These are phyloP conservation scores for Lipomyces orientalis DNA, from an alignment of 805 yeast genomes.

Conservation along the genomic window DNA sequence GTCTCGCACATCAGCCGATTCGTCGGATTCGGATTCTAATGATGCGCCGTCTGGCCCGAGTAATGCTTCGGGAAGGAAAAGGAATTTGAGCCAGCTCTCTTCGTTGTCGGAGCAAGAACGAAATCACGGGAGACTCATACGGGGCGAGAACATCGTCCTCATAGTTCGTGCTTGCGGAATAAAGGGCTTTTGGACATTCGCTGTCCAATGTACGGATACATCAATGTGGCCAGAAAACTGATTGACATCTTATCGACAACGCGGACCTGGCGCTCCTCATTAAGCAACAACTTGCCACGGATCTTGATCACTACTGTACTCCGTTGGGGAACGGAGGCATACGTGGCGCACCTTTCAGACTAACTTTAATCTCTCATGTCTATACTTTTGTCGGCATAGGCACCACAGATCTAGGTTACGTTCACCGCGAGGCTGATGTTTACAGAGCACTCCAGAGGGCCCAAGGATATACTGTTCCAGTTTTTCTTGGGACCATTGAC, in stretches of 20 bases:
- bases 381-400: slow-evolving; percentile 10
- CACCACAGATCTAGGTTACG: not conserved
- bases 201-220: slow-evolving; percentile 8
- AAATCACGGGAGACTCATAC: not conserved
- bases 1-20: slow-evolving; percentile 3
- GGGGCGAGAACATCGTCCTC: not conserved
- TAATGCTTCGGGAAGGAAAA: slow-evolving; percentile 2
- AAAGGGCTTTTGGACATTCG: not conserved
- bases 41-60: not conserved
- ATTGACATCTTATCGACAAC: slow-evolving; percentile 3
- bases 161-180: not conserved
- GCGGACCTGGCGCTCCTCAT: not conserved
- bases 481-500: slow-evolving; percentile 5
- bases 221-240: slow-evolving; percentile 4
- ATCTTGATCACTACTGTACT: slow-evolving; percentile 4
- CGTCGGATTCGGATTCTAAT: slow-evolving; percentile 6
- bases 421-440: slow-evolving; percentile 2
- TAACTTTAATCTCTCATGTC: slow-evolving; percentile 2
- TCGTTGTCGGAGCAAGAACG: not conserved
- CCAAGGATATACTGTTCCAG: slow-evolving; percentile 11
- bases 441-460: slow-evolving; percentile 2
- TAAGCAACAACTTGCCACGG: slow-evolving; percentile 5
- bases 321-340: not conserved
- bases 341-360: slow-evolving; percentile 8
- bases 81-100: not conserved